Evolutionary conservation across 2,329 filamentous ascomycete species (phyloP), one percentile per base, ranked within the genome.

Genomic region (Calonectria pteridis): DNA sequence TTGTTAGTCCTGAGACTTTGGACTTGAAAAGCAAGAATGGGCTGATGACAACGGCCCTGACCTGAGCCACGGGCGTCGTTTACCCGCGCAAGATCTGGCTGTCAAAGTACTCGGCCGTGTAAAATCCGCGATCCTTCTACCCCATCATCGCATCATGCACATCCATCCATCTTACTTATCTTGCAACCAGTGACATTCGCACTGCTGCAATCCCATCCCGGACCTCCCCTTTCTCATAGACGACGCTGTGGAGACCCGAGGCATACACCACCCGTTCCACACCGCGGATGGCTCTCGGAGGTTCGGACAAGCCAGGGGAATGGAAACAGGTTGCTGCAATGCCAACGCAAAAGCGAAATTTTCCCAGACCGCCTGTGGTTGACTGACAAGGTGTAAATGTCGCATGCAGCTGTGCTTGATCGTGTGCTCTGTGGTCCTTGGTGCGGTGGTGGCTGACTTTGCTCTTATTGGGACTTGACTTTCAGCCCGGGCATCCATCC

Each of bases 231-330:
- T 64, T 76, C 71, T 67, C 70, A 53, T 53, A n/a, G 49, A 63
- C 51, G 67, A 62, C 35, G 23, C 55, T 26, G 75, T 79, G 77
- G 70, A 67, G 70, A 55, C 53, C 53, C 26, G 26, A 69, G 65
- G 69, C 72, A 77, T 75, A 79, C 72, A 70, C 76, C 73, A 79
- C 71, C 66, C 50, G 67, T 73, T 77, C 77, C 74, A 78, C 76
- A 58, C 46, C 58, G 37, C 33, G 53, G 66, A 49, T 69, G 28
- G 65, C 65, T 66, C 71, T 78, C 76, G 76, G 77, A 70, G 68
- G 71, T 78, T 78, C 77, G 76, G 76, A 73, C 67, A 72, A 75
- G 51, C 26, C 43, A 67, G 75, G 70, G 72, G 66, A 33, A 68
- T 28, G 9, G 55, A 26, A 35, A 62, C 35, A 23, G 23, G 55